Percentiles rank a stretch among this genome's conserved stretches.
Evolutionary conservation across 2,329 filamentous ascomycete species (phyloP).

Genomic region (Botryotinia globosa): DNA sequence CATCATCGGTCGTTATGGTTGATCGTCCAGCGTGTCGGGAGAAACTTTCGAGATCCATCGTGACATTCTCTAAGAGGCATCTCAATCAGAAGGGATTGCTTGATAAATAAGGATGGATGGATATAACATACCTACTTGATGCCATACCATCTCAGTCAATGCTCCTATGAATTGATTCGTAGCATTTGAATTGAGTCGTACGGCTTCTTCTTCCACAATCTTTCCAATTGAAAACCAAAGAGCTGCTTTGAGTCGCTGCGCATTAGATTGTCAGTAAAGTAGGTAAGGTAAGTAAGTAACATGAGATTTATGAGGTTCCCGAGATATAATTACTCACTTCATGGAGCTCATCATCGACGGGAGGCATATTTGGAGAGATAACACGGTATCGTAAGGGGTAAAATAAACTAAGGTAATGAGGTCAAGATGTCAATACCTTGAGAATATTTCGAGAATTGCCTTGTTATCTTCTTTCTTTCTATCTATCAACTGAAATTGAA

Average conservation of each 20-base stretch:
- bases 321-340: conserved; percentile 24
- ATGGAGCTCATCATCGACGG: conserved; percentile 30
- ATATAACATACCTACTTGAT: conserved; percentile 67
- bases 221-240: conserved; percentile 83
- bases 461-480: neutral
- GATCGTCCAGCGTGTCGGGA: conserved; percentile 76
- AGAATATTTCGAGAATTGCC: neutral
- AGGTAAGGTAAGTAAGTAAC: too few species aligned
- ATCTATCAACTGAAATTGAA: neutral
- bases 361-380: conserved; percentile 23
- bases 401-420: neutral
- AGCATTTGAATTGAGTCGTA: conserved; percentile 73
- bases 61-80: conserved; percentile 47
- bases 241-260: conserved; percentile 75
- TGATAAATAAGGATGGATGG: neutral
- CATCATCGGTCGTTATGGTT: conserved; percentile 80
- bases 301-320: neutral
- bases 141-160: conserved; percentile 82
- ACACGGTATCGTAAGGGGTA: conserved; percentile 2
- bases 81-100: neutral
- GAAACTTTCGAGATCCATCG: conserved; percentile 63
- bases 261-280: neutral
- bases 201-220: conserved; percentile 82
- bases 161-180: conserved; percentile 89
- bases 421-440: neutral